phyloP scores from a whole-genome alignment of 2,329 filamentous ascomycete species.

The Grosmannia serpens region DNA sequence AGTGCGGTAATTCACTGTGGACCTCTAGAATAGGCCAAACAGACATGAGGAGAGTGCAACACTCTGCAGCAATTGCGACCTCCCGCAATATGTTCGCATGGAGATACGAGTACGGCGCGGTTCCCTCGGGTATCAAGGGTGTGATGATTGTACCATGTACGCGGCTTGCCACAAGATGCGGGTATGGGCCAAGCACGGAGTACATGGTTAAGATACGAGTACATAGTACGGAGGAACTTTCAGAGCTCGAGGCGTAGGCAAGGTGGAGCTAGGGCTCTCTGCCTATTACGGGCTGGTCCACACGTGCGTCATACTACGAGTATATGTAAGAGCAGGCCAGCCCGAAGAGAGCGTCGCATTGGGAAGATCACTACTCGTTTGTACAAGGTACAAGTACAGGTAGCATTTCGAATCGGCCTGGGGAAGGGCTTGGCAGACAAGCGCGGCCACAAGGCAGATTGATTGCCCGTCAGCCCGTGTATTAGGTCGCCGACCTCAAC shows the following conservation, averaged over 20 bases:
- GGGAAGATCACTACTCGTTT: slow-evolving; percentile 23
- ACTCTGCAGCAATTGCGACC: background rate
- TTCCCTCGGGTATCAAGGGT: background rate
- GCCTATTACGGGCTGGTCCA: background rate
- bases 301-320: background rate
- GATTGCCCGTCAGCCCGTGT: background rate
- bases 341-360: slow-evolving; percentile 21
- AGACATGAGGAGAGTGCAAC: background rate
- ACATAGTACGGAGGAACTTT: background rate
- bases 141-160: background rate
- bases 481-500: background rate
- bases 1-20: background rate
- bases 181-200: background rate
- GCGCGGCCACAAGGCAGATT: background rate
- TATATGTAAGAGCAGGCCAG: slow-evolving; percentile 13
- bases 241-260: background rate
- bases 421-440: background rate
- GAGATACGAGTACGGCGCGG: background rate
- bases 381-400: background rate
- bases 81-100: background rate
- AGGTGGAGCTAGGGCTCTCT: background rate
- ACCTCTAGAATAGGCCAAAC: background rate
- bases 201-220: no score
- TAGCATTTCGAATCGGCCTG: background rate
- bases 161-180: background rate